Conservation (phyloP, 1,284 basidiomycete genomes). For the Rhodotorula sp. region DNA sequence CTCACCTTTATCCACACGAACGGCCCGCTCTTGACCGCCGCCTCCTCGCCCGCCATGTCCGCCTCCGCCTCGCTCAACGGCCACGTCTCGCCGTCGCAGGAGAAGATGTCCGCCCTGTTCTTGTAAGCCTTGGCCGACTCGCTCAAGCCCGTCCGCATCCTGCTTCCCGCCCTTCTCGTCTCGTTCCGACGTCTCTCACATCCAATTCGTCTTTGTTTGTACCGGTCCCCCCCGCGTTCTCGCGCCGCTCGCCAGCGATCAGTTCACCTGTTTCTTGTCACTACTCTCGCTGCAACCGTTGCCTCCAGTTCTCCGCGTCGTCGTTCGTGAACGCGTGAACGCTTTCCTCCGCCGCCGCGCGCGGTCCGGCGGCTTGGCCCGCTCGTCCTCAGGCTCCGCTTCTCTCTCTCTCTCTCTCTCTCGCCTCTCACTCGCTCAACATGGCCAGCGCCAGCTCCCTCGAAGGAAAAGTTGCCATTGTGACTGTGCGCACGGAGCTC, state of each 20-base stretch:
- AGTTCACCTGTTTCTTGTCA: not conserved
- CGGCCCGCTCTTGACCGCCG: not conserved
- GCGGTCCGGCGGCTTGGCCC: not conserved
- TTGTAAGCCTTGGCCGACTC: too few relatives aligned
- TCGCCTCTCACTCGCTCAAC: not conserved
- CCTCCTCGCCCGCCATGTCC: not conserved
- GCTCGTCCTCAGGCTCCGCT: not conserved
- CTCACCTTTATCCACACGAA: conserved; percentile 4
- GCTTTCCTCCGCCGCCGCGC: not conserved
- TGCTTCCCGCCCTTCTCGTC: too few relatives aligned
- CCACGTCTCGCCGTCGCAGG: too few relatives aligned
- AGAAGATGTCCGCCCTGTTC: too few relatives aligned
- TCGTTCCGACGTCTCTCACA: too few relatives aligned
- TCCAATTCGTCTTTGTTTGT: too few relatives aligned
- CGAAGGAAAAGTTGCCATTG: conserved; percentile 8
- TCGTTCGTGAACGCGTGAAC: not conserved
- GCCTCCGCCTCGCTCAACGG: too few relatives aligned
- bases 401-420: not conserved
- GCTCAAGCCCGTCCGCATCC: too few relatives aligned
- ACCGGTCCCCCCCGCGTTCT: too few relatives aligned
- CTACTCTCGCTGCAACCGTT: too few relatives aligned
- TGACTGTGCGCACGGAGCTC: conserved; percentile 1
- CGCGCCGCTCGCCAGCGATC: too few relatives aligned
- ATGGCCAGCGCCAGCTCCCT: not conserved
- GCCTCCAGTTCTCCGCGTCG: not conserved